Evolutionary conservation across 495 filamentous ascomycete species (phyloP).

Genomic region (Penicillium desertorum): DNA sequence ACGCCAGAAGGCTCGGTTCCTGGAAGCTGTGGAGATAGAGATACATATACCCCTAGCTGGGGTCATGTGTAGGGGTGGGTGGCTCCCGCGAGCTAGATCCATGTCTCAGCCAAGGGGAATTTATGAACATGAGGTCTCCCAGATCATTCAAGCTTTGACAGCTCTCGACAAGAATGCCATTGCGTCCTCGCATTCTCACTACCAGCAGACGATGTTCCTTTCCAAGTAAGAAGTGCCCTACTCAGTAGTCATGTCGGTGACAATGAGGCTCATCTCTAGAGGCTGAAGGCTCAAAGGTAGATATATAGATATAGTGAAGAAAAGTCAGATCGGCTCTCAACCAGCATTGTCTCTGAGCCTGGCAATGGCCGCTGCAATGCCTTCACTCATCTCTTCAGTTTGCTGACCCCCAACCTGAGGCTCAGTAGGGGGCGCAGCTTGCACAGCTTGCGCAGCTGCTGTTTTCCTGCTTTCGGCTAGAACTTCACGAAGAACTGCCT

Average conservation of each 20-base stretch:
- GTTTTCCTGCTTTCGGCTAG: conserved; percentile 16
- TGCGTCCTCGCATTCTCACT: neutral
- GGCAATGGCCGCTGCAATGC: conserved; percentile 28
- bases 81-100: neutral
- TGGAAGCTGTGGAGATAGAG: neutral
- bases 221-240: neutral
- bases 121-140: neutral
- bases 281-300: neutral
- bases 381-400: conserved; percentile 27
- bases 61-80: neutral
- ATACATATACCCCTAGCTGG: neutral
- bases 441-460: conserved; percentile 11
- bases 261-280: too few relatives aligned
- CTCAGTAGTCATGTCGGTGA: neutral
- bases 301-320: neutral
- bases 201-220: neutral
- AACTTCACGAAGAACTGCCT: conserved; percentile 21
- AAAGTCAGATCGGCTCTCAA: conserved; percentile 29
- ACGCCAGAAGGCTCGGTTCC: neutral
- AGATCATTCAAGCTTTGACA: neutral
- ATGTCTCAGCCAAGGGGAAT: neutral
- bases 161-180: neutral
- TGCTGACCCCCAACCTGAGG: neutral
- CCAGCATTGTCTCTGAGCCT: conserved; percentile 35
- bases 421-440: neutral